Evolutionary conservation across 768 basidiomycete genomes (phyloP).

Genomic region (Mycena leptocephala): DNA sequence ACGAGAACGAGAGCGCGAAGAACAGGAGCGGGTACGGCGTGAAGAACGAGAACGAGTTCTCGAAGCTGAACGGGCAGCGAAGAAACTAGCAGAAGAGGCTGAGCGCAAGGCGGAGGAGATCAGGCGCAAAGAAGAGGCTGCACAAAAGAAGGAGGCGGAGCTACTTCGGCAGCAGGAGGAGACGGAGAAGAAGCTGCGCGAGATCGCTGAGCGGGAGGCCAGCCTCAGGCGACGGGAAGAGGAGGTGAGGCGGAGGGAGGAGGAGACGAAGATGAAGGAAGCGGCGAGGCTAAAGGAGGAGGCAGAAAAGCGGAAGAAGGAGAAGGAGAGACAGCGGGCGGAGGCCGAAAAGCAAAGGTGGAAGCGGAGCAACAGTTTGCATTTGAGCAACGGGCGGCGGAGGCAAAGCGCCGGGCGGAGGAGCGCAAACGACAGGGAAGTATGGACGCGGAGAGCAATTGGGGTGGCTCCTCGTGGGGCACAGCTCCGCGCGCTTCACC

Average conservation of each 20-base stretch:
- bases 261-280: constrained; percentile 43
- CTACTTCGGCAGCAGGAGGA: constrained; percentile 36
- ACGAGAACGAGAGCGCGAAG: not conserved
- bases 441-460: constrained; percentile 52
- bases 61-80: constrained; percentile 16
- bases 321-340: constrained; percentile 39
- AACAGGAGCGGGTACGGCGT: not conserved
- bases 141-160: constrained; percentile 34
- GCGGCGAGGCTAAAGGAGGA: constrained; percentile 32
- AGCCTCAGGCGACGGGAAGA: constrained; percentile 31
- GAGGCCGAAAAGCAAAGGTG: constrained; percentile 47
- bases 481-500: constrained; percentile 38
- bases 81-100: constrained; percentile 13
- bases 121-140: constrained; percentile 23
- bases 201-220: constrained; percentile 36
- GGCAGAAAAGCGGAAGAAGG: constrained; percentile 39
- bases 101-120: constrained; percentile 23
- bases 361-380: constrained; percentile 49
- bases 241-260: constrained; percentile 35
- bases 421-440: constrained; percentile 65
- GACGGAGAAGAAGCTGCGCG: constrained; percentile 36
- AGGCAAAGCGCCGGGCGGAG: constrained; percentile 58
- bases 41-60: not conserved
- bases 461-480: constrained; percentile 41
- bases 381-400: constrained; percentile 60